These are phyloP conservation scores for Claviceps sp. DNA, from an alignment of 2,329 filamentous ascomycete genomes.

Conservation along the genomic window DNA sequence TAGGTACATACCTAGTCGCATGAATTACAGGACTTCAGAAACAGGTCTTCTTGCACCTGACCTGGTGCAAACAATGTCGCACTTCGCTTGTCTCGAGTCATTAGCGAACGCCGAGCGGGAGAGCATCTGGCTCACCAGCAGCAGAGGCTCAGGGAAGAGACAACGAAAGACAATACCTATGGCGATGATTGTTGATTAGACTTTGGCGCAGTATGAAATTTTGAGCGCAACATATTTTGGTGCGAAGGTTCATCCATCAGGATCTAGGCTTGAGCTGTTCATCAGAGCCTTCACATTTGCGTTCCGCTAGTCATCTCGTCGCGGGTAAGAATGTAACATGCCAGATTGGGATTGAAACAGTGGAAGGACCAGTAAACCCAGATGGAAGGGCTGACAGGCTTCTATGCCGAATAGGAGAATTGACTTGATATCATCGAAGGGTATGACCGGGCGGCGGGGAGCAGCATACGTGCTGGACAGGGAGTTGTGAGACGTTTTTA, in stretches of 20 bases:
- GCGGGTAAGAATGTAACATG: background rate
- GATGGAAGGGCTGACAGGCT: background rate
- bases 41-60: too few relatives aligned
- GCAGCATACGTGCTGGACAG: too few relatives aligned
- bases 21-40: too few relatives aligned
- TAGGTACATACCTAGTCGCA: too few relatives aligned
- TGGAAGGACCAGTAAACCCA: background rate
- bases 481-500: too few relatives aligned
- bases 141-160: background rate
- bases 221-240: background rate
- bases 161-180: background rate
- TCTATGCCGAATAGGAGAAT: background rate
- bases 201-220: background rate
- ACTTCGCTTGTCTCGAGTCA: too few relatives aligned
- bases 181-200: background rate
- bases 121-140: too few relatives aligned
- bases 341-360: background rate
- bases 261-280: background rate
- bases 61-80: too few relatives aligned
- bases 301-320: background rate
- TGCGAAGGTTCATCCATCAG: background rate
- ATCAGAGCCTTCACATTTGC: background rate
- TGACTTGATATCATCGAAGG: too few relatives aligned
- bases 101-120: too few relatives aligned
- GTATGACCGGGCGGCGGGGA: too few relatives aligned